Base-by-base conservation (phyloP, 768 basidiomycete genomes). In the Sporobolomyces pararoseus region DNA sequence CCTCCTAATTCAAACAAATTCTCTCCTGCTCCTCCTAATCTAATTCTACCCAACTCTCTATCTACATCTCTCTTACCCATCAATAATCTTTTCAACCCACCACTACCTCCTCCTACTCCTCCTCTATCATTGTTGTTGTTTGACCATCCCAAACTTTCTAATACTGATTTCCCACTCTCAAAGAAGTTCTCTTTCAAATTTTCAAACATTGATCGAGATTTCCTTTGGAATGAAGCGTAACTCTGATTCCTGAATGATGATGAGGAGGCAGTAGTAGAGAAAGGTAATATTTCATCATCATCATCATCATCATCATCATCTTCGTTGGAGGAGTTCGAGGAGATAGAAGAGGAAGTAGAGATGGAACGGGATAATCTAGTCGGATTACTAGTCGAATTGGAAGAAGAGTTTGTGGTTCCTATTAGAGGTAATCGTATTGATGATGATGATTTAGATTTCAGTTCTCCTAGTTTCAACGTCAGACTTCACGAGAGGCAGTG, bases 51-150 rank as follows among this genome's bases (percentile, higher is more conserved):
- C 37, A 58, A 37, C 23, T 13, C 35, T 37, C 39, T 21, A 37
- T 58, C 55, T 7, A 58, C 55, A n/a, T 58, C 55, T 19, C 55
- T 39, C 14, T 32, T 58, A 7, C 55, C 55, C 37, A 58, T 23
- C 55, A 58, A 42, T 21, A 58, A 19, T 13, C 39, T 23, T 27
- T 58, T 58, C 37, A n/a, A 7, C 37, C n/a, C n/a, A n/a, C n/a
- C n/a, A n/a, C n/a, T n/a, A n/a, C n/a, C n/a, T n/a, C 14, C 7
- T 5, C 55, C 23, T 39, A 21, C 35, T 3, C 12, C 21, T n/a
- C 55, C n/a, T 7, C 27, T 12, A 4, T 39, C 55, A 23, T 13
- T n/a, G 4, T 12, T 19, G 4, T 35, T 7, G 4, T 39, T n/a
- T 7, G 12, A 4, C 55, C 55, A 58, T 39, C 55, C 55, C 10